Evolutionary conservation across 495 filamentous ascomycete genomes (phyloP), one percentile per base, ranked within the genome.

Genomic region (Hypoxylon perforatum): DNA sequence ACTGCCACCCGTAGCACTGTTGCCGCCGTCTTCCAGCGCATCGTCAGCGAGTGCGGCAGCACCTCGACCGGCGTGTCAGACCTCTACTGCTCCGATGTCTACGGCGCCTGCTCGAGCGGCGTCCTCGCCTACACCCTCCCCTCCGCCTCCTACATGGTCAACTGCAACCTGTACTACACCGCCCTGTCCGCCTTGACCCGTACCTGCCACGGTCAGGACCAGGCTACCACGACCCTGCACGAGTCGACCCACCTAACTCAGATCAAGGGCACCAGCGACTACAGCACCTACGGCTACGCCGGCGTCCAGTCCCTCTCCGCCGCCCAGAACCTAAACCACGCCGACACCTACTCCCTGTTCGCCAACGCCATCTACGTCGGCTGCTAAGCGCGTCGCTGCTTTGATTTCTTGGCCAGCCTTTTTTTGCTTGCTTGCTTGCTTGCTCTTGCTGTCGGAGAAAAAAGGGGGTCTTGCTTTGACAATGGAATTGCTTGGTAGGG

Each of bases 271-370:
- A 89, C 86, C 14, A 71, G 84, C 4, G 88, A 90, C 69, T 73
- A 77, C 49, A 57, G 77, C 45, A 85, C 75, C 33, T 90, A 90
- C 68, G 87, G 88, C 23, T 89, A 88, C 71, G 23, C 47, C 18
- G 84, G 84, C 33, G 73, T 80, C 1, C 81, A 68, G 1, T 55
- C 71, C 12, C 72, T 90, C 22, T 76, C 67, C 5, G 75, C 76
- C 0, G 55, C 67, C 11, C 63, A 83, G 47, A 87, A 86, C 28
- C 61, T 90, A 22, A 67, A 76, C 56, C 89, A 90, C 67, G 88
- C 88, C 17, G 88, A 90, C 72, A 82, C 85, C 0, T 90, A 87
- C 65, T 81, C 88, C 0, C 73, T 90, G 21, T 90, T 85, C 70
- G 82, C 87, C 21, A 87, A 88, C 63, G 81, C 59, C 54, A 56